Evolutionary conservation across 139 green algal genomes (phyloP), one percentile per base, ranked within the genome.

Genomic region (Micractinium conductrix): DNA sequence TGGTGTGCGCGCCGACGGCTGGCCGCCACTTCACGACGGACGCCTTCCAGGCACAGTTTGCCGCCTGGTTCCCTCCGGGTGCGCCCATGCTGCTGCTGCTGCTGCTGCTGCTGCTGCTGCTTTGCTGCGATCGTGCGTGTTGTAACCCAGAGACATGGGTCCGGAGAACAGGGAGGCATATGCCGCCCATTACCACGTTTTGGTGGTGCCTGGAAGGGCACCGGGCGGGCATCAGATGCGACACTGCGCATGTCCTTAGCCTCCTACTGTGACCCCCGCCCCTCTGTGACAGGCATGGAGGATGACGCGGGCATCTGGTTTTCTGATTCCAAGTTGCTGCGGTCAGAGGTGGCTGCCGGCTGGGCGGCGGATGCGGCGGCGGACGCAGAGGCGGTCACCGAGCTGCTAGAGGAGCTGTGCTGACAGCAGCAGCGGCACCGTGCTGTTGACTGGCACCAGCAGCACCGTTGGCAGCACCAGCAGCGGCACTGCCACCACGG

Each of bases 1-100:
- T 85, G 16, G 83, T 89, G 58, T 89, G 81, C 60, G 37, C 44
- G 2, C 87, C 87, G 24, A 37, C 14, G 43, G 70, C 84, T 22
- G 87, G 79, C 19, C 8, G 2, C 10, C 70, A 88, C 63, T 91
- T 90, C 60, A 30, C 5, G 43, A 35, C 26, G 4, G 26, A 35
- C 38, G 78, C n/a, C 4, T 90, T 87, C 44, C 33, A 42, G 26
- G 3, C 24, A 6, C 21, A 80, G 42, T 89, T 84, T 58, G 37
- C 63, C 9, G 42, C 28, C 12, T 90, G 86, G 83, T 65, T 90
- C 12, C 70, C 70, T 1, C 33, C n/a, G n/a, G n/a, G n/a, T n/a
- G n/a, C n/a, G n/a, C n/a, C n/a, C n/a, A n/a, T n/a, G n/a, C n/a
- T n/a, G n/a, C n/a, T n/a, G n/a, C n/a, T n/a, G n/a, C n/a, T n/a